These are phyloP conservation scores for Leucoagaricus sp. DNA, from an alignment of 1,284 basidiomycete species.

Conservation along the genomic window DNA sequence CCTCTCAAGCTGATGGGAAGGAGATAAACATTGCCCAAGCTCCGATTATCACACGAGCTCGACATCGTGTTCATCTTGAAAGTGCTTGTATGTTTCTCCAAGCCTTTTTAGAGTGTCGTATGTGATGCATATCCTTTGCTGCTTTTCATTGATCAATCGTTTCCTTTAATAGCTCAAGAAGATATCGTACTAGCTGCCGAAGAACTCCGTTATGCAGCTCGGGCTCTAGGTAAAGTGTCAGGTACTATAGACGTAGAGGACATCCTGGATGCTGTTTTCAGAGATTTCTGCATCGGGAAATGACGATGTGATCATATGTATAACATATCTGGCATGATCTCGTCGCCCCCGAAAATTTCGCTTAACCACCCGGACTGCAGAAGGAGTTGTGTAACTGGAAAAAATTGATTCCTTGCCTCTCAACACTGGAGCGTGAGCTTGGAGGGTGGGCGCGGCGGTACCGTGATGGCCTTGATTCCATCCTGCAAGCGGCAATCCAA, in stretches of 20 bases:
- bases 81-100: slow-evolving; percentile 64
- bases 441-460: no score
- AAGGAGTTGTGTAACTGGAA: no score
- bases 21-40: slow-evolving; percentile 35
- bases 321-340: no score
- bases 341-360: no score
- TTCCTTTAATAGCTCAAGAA: slow-evolving; percentile 34
- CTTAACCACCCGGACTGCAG: no score
- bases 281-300: slow-evolving; percentile 87
- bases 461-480: no score
- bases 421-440: no score
- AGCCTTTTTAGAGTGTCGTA: slow-evolving; percentile 64
- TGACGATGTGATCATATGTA: no score
- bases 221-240: slow-evolving; percentile 78
- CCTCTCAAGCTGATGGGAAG: slow-evolving; percentile 13
- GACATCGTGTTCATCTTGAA: slow-evolving; percentile 78
- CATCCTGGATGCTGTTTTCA: slow-evolving; percentile 79
- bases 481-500: no score
- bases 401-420: no score
- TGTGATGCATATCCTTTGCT: slow-evolving; percentile 23
- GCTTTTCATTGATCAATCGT: slow-evolving; percentile 6
- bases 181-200: slow-evolving; percentile 83
- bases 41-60: slow-evolving; percentile 76
- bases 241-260: slow-evolving; percentile 78
- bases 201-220: slow-evolving; percentile 82